Evolutionary conservation across 331 rosid genomes (phyloP).

Genomic region (Arachis monticola): DNA sequence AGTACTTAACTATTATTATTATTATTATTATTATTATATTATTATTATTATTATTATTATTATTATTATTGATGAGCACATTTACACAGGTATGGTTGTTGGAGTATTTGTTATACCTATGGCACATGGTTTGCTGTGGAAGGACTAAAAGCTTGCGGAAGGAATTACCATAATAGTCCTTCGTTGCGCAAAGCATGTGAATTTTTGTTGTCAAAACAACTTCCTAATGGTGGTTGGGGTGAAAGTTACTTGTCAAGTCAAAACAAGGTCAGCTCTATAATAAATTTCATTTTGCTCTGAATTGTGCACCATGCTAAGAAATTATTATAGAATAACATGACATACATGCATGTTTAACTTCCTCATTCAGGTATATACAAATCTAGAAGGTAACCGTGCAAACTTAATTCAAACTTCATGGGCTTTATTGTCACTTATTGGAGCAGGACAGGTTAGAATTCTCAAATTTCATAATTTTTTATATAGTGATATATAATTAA

Average conservation of each 20-base stretch:
- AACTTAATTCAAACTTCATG: slow-evolving; percentile 54
- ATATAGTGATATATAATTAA: no score
- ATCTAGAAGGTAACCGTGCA: slow-evolving; percentile 45
- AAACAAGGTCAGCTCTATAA: slow-evolving; percentile 37
- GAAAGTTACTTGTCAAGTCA: slow-evolving; percentile 55
- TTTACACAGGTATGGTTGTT: slow-evolving; percentile 47
- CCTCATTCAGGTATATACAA: slow-evolving; percentile 42
- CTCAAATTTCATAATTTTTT: neutral
- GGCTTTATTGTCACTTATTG: slow-evolving; percentile 55
- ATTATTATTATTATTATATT: no score
- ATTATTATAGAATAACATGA: no score
- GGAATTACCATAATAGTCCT: slow-evolving; percentile 39
- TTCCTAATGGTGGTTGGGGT: slow-evolving; percentile 62
- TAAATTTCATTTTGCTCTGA: neutral
- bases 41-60: neutral
- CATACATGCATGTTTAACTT: neutral
- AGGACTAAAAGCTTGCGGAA: slow-evolving; percentile 39
- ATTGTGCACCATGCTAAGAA: no score
- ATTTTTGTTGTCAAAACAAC: slow-evolving; percentile 51
- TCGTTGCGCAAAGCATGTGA: slow-evolving; percentile 46
- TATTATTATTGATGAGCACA: neutral
- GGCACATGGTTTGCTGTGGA: slow-evolving; percentile 56
- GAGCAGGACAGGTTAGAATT: slow-evolving; percentile 39
- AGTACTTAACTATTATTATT: no score
- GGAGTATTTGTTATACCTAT: slow-evolving; percentile 61